Evolutionary conservation across 2,329 filamentous ascomycete species (phyloP).

Genomic region (Byssothecium circinans): DNA sequence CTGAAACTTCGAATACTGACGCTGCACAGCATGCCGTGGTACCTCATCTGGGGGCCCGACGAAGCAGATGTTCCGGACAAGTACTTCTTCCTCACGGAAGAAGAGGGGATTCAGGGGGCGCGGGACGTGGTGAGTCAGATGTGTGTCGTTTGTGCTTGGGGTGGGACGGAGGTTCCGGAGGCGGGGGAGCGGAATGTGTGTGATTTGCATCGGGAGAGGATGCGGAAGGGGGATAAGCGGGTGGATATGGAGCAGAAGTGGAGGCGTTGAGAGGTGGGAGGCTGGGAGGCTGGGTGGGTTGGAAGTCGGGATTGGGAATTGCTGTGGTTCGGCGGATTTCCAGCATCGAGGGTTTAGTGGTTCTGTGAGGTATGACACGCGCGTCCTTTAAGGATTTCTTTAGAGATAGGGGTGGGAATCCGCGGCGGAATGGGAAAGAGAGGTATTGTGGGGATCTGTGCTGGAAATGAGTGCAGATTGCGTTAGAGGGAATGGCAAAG

Average conservation of each 20-base stretch:
- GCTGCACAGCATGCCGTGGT: constrained; percentile 4
- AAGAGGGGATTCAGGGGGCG: not conserved
- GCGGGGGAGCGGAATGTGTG: not conserved
- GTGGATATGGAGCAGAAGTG: not conserved
- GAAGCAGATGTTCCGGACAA: constrained; percentile 7
- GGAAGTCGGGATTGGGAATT: too few species aligned
- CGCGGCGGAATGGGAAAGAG: too few species aligned
- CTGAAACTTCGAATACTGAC: not conserved
- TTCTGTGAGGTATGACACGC: too few species aligned
- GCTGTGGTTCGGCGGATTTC: too few species aligned
- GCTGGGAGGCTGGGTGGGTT: not conserved
- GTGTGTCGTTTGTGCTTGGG: not conserved
- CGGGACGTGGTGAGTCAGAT: not conserved
- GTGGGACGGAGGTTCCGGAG: not conserved
- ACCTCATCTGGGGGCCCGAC: constrained; percentile 8
- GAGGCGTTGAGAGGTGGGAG: not conserved
- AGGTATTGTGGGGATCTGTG: too few species aligned
- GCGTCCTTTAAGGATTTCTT: too few species aligned
- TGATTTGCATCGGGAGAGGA: not conserved
- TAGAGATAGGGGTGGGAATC: too few species aligned
- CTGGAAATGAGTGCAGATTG: too few species aligned
- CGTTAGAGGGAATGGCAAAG: too few species aligned
- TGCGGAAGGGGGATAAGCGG: not conserved
- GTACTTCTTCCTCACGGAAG: constrained; percentile 6
- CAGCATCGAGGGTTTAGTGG: too few species aligned